Base-by-base conservation (phyloP, 768 basidiomycete species). In the Mycena alexandri region DNA sequence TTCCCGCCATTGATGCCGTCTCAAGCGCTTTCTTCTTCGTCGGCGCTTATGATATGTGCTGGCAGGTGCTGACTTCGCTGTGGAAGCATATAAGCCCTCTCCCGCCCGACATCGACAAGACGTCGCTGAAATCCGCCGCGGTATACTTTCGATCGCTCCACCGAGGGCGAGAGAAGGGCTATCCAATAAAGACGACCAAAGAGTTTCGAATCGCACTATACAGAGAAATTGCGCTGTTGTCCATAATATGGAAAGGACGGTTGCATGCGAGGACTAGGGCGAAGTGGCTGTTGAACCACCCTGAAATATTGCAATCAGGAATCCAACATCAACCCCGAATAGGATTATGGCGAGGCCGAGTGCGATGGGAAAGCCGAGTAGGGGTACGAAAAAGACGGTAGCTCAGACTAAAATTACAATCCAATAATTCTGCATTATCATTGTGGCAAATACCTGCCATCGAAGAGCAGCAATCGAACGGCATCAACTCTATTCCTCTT, bases 381-480 rank as follows among this genome's bases (percentile, higher is more conserved):
- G 38, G 14, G 38, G 29, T 29, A 29, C 29, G 29, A 29, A 29
- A 29, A 29, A 6, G 29, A 29, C 29, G 3, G 6, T 29, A 29
- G 29, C 29, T 29, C 6, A 29, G 29, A 29, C 29, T 38, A 38
- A 14, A 21, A 66, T 60, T 48, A 57, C 59, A 25, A 51, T 41
- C 53, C 67, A 56, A 61, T 63, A 57, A 48, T 34, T 46, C 11
- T 50, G 25, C 29, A 29, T 29, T 6, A 29, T 58, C 46, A 61
- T 29, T 46, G 65, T 29, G 25, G 58, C 14, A 68, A 79, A 77
- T 86, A 87, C 71, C 86, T 90, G 50, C 86, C 79, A 74, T 95
- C 93, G 43, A 95, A 82, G 29, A 95, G 76, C 64, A 89, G 88
- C 22, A 95, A 78, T 57, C 82, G 86, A 34, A 95, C 91, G 19